phyloP scores from a whole-genome alignment of 1,139 yeast genomes.

The Yueomyces sp. region DNA sequence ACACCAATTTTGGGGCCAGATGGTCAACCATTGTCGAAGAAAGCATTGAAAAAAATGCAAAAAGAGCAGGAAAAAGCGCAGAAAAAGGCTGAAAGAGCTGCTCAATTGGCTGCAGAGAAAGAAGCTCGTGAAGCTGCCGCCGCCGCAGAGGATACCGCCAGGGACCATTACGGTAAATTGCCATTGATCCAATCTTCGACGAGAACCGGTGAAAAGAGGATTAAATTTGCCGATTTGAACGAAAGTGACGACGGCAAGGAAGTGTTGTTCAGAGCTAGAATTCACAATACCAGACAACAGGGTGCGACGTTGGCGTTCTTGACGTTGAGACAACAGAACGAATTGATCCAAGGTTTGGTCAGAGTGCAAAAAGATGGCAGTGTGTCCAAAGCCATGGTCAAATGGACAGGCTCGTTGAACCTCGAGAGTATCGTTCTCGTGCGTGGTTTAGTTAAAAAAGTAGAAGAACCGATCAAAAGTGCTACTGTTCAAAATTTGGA shows the following conservation, averaged over 20 bases:
- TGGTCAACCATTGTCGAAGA: constrained; percentile 91
- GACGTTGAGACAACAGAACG: constrained; percentile 81
- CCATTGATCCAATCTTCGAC: constrained; percentile 69
- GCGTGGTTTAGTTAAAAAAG: constrained; percentile 71
- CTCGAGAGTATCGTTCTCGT: constrained; percentile 88
- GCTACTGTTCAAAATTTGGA: constrained; percentile 90
- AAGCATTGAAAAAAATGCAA: constrained; percentile 87
- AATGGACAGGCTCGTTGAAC: constrained; percentile 82
- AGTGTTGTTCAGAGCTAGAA: constrained; percentile 83
- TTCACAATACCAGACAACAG: constrained; percentile 87
- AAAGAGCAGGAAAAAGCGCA: constrained; percentile 87
- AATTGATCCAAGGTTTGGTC: constrained; percentile 71
- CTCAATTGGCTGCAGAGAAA: constrained; percentile 72
- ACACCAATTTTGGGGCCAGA: constrained; percentile 45
- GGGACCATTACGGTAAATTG: constrained; percentile 76
- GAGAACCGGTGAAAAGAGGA: constrained; percentile 51
- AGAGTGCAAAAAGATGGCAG: constrained; percentile 43
- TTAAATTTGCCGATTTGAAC: constrained; percentile 40
- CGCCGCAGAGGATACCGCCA: constrained; percentile 74
- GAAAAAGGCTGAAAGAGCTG: constrained; percentile 89
- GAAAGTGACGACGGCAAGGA: constrained; percentile 55
- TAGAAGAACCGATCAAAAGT: constrained; percentile 77
- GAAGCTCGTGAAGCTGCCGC: constrained; percentile 46
- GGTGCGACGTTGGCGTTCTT: constrained; percentile 91
- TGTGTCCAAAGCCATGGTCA: constrained; percentile 89